Percentiles rank a stretch among this genome's conserved stretches.
phyloP scores from a whole-genome alignment of 2,329 filamentous ascomycete species.

The Thelonectria discophora region DNA sequence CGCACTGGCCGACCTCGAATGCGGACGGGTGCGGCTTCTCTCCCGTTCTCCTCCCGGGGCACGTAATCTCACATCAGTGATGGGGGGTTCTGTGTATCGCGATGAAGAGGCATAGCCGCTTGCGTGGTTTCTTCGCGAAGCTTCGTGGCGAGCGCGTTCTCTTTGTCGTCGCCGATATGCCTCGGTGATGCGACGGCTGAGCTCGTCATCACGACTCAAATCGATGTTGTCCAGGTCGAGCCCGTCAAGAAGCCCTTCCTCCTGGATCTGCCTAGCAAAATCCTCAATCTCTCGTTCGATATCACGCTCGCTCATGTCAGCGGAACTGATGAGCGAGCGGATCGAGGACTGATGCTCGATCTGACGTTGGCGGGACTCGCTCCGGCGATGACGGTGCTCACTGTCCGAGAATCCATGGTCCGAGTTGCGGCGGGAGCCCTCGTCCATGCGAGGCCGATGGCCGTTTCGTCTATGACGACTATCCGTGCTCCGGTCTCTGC shows the following conservation, averaged over 20 bases:
- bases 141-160: constrained; percentile 63
- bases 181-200: constrained; percentile 89
- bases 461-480: constrained; percentile 43
- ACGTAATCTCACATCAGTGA: constrained; percentile 42
- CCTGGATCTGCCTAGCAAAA: constrained; percentile 87
- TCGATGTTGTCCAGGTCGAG: constrained; percentile 90
- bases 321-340: constrained; percentile 82
- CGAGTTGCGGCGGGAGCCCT: constrained; percentile 40
- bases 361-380: constrained; percentile 63
- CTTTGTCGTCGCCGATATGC: constrained; percentile 82
- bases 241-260: constrained; percentile 86
- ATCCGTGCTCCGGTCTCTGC: constrained; percentile 44
- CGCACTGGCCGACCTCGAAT: constrained; percentile 58
- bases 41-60: constrained; percentile 41
- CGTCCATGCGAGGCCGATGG: constrained; percentile 39
- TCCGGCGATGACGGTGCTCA: constrained; percentile 49
- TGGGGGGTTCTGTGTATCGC: constrained; percentile 39
- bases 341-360: constrained; percentile 92
- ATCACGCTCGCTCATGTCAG: constrained; percentile 78
- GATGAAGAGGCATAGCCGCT: constrained; percentile 48
- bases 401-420: constrained; percentile 51
- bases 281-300: constrained; percentile 91
- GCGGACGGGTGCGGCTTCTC: constrained; percentile 50
- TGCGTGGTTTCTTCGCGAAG: constrained; percentile 55
- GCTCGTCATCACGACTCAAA: constrained; percentile 83